Conservation (phyloP, 75 land plant species). For the Sequoiadendron giganteum region DNA sequence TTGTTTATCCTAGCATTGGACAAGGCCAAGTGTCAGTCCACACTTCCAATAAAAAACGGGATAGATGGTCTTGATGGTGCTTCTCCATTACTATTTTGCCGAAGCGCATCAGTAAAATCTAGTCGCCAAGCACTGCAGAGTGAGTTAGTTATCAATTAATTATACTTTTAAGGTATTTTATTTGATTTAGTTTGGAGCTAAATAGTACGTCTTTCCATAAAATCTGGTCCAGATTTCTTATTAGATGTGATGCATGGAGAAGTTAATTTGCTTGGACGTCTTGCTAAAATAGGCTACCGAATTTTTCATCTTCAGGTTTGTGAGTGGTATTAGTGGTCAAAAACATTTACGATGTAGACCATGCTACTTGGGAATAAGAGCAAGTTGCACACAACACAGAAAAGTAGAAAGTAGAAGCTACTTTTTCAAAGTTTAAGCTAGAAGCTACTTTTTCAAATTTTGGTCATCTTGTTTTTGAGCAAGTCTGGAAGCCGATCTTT, state of each 20-base stretch:
- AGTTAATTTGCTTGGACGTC: conserved; percentile 72
- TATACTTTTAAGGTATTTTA: background rate
- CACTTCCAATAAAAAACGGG: conserved; percentile 59
- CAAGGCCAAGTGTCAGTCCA: conserved; percentile 55
- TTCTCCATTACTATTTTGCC: conserved; percentile 67
- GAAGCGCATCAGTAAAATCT: conserved; percentile 54
- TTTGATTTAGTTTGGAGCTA: background rate
- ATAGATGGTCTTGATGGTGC: conserved; percentile 95
- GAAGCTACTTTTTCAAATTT: background rate
- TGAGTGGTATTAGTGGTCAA: background rate
- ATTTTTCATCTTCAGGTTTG: conserved; percentile 75
- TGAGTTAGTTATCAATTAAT: conserved; percentile 14
- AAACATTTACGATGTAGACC: background rate
- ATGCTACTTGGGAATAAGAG: conserved; percentile 10
- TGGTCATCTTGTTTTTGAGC: background rate
- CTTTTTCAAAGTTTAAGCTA: background rate
- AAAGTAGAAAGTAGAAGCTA: background rate
- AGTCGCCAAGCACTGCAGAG: conserved; percentile 77
- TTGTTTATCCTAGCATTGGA: conserved; percentile 77
- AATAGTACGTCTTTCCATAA: background rate
- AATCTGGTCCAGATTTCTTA: conserved; percentile 39
- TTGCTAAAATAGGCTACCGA: conserved; percentile 67
- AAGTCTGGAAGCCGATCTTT: background rate
- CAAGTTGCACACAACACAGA: background rate
- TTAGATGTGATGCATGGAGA: conserved; percentile 86